Base-by-base conservation (phyloP, 2,329 filamentous ascomycete species). In the Aureobasidium sp. region DNA sequence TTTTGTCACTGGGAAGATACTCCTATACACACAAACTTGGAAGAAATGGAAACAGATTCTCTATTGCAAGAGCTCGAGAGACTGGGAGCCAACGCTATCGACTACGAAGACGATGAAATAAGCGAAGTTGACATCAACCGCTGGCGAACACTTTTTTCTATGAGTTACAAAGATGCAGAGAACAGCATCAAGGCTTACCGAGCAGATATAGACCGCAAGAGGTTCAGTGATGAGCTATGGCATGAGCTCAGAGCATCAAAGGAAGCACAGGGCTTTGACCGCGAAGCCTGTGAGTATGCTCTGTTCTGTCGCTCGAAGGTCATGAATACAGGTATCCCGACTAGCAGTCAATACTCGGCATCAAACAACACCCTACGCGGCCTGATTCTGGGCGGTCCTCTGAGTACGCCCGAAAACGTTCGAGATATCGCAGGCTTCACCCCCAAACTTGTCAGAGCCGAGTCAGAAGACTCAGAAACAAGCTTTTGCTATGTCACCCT, bases 251-350 rank as follows among this genome's bases (percentile, higher is more conserved):
- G 36, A 34, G 22, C 25, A 9, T 29, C 57, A 4, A 60, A 61
- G 9, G 47, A 52, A 44, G 34, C 17, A n/a, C 58, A 61, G 22
- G 58, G 58, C 9, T 44, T 52, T 14, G 37, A 61, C 20, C 45
- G 58, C n/a, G 58, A 61, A 15, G 17, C 34, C 9, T 61, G 25
- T 17, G 58, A 61, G 22, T 52, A 61, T 37, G 45, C 29, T 17
- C 22, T 48, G 0, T 59, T 59, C n/a, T 41, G 56, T 22, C 42
- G 36, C 20, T 27, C 42, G 5, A 59, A 22, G 20, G 42, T 37
- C n/a, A 48, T 14, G 41, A 22, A 17, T 41, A 17, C 17, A 41
- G 17, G 11, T 44, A 15, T 20, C 12, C 15, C 22, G 15, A 36
- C 14, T 5, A 45, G 27, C 41, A 17, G 14, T 17, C 3, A 29